Conservation (phyloP, 208 protist genomes). For the Acanthamoeba divionensis region DNA sequence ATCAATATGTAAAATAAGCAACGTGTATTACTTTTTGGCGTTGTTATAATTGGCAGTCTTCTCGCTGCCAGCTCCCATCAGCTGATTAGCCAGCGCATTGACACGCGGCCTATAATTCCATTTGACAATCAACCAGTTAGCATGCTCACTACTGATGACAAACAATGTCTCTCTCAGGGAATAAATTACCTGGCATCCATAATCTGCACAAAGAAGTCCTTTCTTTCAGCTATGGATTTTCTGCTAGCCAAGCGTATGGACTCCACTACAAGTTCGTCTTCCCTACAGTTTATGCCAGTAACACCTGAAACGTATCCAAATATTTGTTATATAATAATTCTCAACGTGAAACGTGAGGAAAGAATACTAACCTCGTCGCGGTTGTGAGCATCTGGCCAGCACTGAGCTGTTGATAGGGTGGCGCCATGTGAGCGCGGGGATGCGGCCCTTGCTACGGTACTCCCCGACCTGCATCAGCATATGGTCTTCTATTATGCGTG, state of each 20-base stretch:
- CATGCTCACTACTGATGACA: too few species aligned
- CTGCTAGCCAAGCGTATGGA: too few species aligned
- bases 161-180: too few species aligned
- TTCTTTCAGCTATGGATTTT: too few species aligned
- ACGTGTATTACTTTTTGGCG: too few species aligned
- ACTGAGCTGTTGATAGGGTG: background rate
- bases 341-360: too few species aligned
- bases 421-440: constrained; percentile 57
- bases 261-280: constrained; percentile 30
- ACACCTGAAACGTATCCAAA: too few species aligned
- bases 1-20: too few species aligned
- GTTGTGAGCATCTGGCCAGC: constrained; percentile 61
- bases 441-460: constrained; percentile 64
- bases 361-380: constrained; percentile 58
- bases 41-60: constrained; percentile 30
- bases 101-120: background rate
- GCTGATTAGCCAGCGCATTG: constrained; percentile 39
- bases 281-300: constrained; percentile 7
- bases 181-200: constrained; percentile 11
- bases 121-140: too few species aligned
- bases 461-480: background rate
- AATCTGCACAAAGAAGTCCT: constrained; percentile 1
- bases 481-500: background rate
- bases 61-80: constrained; percentile 24
- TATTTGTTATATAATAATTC: too few species aligned